Base-by-base conservation (phyloP, 306 rosid genomes). In the Fagus crenata region DNA sequence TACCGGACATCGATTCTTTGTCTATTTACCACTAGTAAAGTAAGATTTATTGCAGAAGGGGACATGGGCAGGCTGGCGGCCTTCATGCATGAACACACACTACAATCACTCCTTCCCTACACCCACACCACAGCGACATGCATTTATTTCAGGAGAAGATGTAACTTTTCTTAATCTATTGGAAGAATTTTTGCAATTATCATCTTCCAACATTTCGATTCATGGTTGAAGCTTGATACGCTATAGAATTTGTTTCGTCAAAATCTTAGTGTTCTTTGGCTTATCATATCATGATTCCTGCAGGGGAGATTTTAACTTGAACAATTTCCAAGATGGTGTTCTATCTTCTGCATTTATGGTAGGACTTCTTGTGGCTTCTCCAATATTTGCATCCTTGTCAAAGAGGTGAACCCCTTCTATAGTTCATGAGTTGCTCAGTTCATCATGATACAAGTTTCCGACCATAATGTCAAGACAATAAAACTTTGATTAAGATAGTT, bases 341-440 rank as follows among this genome's bases (percentile, higher is more conserved):
- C 78, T 93, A 54, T 92, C 98, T 59, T 93, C 94, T 86, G 97
- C 97, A 32, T 93, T 93, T 83, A 90, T 93, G 98, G 97, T 90
- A 75, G 98, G 98, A 46, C 98, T 93, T 84, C 87, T 93, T 51
- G 72, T 93, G 77, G 91, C 97, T 67, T 93, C 97, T 75, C 97
- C 96, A 70, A 86, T 93, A 78, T 93, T 93, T 77, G 98, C 98
- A 53, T 86, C 91, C 54, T 84, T 93, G 70, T 90, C 96, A 68
- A 93, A 91, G 84, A 91, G 96, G 98, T 93, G 67, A 87, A 28
- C 53, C 39, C 51, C 39, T 40, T 14, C 49, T 39, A 4, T 53
- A 61, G 13, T 78, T 53, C 78, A 39, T 17, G 35, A 71, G 51
- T 37, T 77, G 43, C 78, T 37, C 65, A 32, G 41, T 49, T 40